Conservation (phyloP, 345 rosid genomes). For the Erodium maritimum region DNA sequence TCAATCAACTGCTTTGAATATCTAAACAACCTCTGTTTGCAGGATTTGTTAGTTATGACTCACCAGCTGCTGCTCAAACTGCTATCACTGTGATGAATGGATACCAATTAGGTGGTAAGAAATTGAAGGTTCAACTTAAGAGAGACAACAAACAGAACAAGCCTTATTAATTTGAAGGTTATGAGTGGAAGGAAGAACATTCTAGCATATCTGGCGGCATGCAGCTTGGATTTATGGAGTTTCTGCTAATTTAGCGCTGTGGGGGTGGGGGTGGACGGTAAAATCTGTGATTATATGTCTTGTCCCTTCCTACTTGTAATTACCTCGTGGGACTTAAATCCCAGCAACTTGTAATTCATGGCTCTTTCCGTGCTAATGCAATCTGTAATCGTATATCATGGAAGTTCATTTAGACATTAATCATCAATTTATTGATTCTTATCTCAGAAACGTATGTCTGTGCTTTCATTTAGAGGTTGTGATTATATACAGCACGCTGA, state of each 20-base stretch:
- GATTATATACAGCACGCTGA: too few species aligned
- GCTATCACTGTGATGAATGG: constrained; percentile 86
- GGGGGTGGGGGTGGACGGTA: constrained; percentile 23
- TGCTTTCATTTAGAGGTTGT: too few species aligned
- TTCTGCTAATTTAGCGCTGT: constrained; percentile 24
- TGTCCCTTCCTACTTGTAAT: constrained; percentile 35
- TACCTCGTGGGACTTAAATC: constrained; percentile 33
- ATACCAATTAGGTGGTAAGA: constrained; percentile 82
- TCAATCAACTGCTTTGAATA: constrained; percentile 5
- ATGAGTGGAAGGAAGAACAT: constrained; percentile 33
- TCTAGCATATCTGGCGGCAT: constrained; percentile 25
- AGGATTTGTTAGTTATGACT: constrained; percentile 96
- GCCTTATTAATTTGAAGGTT: constrained; percentile 46
- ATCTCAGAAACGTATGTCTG: constrained; percentile 9
- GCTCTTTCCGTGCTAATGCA: constrained; percentile 44
- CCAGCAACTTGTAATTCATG: constrained; percentile 54
- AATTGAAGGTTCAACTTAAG: constrained; percentile 96
- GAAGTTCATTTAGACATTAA: constrained; percentile 55
- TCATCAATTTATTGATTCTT: constrained; percentile 73
- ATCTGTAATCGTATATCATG: constrained; percentile 72
- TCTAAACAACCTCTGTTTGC: constrained; percentile 19
- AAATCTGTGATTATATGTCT: constrained; percentile 15
- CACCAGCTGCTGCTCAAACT: constrained; percentile 65
- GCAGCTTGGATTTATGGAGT: constrained; percentile 29
- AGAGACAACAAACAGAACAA: constrained; percentile 77